Evolutionary conservation across 345 rosid genomes (phyloP).

Genomic region (Eucalyptus pauciflora): DNA sequence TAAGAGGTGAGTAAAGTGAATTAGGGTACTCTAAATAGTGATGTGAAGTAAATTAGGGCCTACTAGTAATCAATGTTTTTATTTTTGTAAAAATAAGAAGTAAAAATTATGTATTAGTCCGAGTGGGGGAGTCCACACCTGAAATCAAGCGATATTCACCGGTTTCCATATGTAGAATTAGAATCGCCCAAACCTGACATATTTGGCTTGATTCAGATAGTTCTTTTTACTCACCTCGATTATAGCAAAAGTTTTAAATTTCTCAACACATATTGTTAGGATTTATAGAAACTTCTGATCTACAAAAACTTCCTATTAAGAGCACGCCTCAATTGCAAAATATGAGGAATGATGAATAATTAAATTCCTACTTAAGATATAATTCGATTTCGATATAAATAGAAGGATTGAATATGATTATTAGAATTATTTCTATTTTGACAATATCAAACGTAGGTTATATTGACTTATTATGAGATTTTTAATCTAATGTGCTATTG

Average conservation of each 20-base stretch:
- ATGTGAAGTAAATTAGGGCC: background rate
- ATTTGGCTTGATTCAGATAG: accelerated
- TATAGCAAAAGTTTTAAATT: background rate
- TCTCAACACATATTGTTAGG: background rate
- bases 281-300: background rate
- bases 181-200: accelerated
- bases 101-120: background rate
- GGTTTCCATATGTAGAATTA: background rate
- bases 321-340: background rate
- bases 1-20: background rate
- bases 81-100: background rate
- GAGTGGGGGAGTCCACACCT: background rate
- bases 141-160: background rate
- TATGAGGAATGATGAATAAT: background rate
- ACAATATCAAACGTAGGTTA: background rate
- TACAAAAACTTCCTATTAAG: background rate
- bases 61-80: background rate
- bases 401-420: background rate
- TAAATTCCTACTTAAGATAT: background rate
- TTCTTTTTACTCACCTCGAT: background rate
- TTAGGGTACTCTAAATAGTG: background rate
- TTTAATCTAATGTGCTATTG: background rate
- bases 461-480: background rate
- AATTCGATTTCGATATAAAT: background rate
- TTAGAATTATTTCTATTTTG: background rate